phyloP scores from a whole-genome alignment of 108 stramenopile genomes.

The Cyclotella baltica region DNA sequence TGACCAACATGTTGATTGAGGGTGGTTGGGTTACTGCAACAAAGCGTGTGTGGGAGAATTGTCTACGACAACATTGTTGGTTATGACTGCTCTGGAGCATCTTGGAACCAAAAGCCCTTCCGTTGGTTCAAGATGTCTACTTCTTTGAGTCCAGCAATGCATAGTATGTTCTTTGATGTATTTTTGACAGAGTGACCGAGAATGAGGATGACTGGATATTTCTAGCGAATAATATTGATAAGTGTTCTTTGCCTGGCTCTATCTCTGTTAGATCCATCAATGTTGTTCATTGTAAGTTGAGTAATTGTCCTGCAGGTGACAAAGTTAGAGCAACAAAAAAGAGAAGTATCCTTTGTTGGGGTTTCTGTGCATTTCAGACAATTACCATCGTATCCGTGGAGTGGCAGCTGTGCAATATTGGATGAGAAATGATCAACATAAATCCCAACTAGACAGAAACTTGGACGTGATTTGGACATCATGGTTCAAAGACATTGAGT shows the following conservation, averaged over 20 bases:
- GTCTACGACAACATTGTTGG: neutral
- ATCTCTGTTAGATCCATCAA: constrained; percentile 44
- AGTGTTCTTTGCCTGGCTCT: no score
- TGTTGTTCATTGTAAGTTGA: constrained; percentile 52
- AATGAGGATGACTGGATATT: no score
- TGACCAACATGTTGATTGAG: neutral
- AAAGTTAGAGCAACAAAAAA: constrained; percentile 26
- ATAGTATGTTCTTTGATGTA: no score
- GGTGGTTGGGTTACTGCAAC: neutral
- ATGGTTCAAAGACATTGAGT: constrained; percentile 5
- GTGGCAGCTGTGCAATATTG: constrained; percentile 13
- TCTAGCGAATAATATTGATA: no score
- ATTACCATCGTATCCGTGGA: constrained; percentile 5
- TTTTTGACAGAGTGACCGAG: no score
- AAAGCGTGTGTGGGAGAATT: neutral
- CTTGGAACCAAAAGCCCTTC: neutral
- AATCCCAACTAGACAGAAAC: neutral
- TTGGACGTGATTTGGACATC: neutral
- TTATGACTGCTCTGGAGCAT: neutral
- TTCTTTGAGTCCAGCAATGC: neutral
- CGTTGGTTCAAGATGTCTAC: neutral
- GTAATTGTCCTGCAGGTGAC: constrained; percentile 40
- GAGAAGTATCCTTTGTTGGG: constrained; percentile 38
- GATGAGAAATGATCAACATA: constrained; percentile 23
- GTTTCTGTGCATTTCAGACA: constrained; percentile 29